Percentiles rank a stretch among this genome's conserved stretches.
These are phyloP conservation scores for Logfia minima DNA, from an alignment of 129 eudicot genomes.

Conservation along the genomic window DNA sequence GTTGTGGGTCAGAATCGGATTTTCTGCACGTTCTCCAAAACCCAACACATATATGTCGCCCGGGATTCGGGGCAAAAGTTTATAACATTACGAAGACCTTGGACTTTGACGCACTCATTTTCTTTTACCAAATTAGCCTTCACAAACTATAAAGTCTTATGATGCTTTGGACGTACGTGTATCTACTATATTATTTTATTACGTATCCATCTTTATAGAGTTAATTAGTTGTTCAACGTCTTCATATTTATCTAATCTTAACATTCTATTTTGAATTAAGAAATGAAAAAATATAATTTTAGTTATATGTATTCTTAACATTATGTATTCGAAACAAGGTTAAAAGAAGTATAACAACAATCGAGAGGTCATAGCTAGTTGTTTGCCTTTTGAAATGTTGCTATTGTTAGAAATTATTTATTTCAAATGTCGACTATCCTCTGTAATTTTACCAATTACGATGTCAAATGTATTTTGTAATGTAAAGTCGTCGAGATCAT, in stretches of 20 bases:
- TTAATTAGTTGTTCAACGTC: not conserved
- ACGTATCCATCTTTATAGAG: not conserved
- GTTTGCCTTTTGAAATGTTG: not conserved
- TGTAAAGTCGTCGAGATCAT: not conserved
- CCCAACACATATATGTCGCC: constrained; percentile 38
- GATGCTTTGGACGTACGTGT: constrained; percentile 28
- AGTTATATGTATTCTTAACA: no score
- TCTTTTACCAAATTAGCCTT: constrained; percentile 20
- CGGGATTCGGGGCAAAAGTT: constrained; percentile 41
- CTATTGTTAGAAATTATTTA: not conserved
- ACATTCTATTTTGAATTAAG: not conserved
- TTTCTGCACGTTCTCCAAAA: constrained; percentile 41
- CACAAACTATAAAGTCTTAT: constrained; percentile 18
- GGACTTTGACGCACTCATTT: constrained; percentile 32
- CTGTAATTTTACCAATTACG: not conserved
- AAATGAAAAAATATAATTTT: no score
- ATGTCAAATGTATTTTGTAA: not conserved
- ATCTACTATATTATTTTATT: not conserved
- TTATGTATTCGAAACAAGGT: no score
- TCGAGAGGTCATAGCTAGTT: not conserved
- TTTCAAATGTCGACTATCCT: not conserved
- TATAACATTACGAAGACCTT: constrained; percentile 35
- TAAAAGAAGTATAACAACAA: no score
- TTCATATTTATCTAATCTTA: not conserved
- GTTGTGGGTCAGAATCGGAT: constrained; percentile 33